A percentile compares a stretch with the other conserved stretches of the same genome.
phyloP scores from a whole-genome alignment of 2,329 filamentous ascomycete genomes.

The Gyromitra esculenta region DNA sequence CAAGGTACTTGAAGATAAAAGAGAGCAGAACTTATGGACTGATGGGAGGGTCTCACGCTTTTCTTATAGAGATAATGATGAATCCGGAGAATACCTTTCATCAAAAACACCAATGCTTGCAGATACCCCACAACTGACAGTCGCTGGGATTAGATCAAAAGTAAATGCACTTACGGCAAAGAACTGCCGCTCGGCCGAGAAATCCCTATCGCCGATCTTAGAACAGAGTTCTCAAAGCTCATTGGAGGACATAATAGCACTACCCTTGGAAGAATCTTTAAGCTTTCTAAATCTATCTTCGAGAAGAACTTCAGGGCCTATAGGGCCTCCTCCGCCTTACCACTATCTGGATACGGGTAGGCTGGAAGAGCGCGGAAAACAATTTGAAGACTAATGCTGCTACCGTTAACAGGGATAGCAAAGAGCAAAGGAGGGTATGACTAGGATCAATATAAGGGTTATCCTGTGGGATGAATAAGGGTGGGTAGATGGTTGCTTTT shows the following conservation, averaged over 20 bases:
- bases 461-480: neutral
- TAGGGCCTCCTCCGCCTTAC: neutral
- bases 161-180: constrained; percentile 3
- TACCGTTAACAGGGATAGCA: neutral
- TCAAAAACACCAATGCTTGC: neutral
- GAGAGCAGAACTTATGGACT: neutral
- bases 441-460: neutral
- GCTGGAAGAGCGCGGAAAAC: neutral
- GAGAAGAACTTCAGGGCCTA: neutral
- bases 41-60: constrained; percentile 24
- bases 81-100: neutral
- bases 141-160: constrained; percentile 9
- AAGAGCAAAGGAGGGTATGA: neutral
- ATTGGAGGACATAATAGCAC: neutral
- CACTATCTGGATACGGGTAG: neutral
- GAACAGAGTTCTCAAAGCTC: constrained; percentile 25
- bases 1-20: neutral
- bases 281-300: neutral
- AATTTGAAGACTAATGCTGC: neutral
- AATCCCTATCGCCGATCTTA: constrained; percentile 11
- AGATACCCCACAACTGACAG: constrained; percentile 5
- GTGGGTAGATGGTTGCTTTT: constrained; percentile 9
- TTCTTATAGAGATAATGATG: neutral
- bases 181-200: constrained; percentile 9
- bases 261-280: neutral